Evolutionary conservation across 148 eudicot genomes (phyloP).

Genomic region (Linanthus parryae): DNA sequence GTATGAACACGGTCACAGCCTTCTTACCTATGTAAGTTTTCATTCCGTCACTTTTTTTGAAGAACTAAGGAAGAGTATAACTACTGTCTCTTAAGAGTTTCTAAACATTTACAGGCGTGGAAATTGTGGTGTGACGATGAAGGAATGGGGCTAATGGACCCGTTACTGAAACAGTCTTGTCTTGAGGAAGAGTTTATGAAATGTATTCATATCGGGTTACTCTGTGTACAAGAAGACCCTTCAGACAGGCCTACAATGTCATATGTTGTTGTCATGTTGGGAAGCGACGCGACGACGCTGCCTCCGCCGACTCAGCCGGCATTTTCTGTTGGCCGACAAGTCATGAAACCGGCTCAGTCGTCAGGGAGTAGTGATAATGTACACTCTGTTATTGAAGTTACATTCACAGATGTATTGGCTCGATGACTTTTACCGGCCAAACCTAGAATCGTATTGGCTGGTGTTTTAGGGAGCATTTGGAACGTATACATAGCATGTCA

Average conservation of each 20-base stretch:
- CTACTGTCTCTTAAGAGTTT: too few species aligned
- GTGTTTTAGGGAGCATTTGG: too few species aligned
- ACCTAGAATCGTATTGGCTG: too few species aligned
- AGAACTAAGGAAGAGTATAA: too few species aligned
- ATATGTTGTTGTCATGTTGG: constrained; percentile 5
- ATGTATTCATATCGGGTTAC: constrained; percentile 15
- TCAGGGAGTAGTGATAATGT: too few species aligned
- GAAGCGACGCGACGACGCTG: neutral
- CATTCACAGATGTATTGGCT: too few species aligned
- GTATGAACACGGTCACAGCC: neutral
- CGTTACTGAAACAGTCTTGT: neutral
- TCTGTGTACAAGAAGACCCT: constrained; percentile 8
- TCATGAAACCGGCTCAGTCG: too few species aligned
- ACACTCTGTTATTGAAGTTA: too few species aligned
- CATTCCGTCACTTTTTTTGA: too few species aligned
- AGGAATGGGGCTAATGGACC: constrained; percentile 14
- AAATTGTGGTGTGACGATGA: constrained; percentile 15
- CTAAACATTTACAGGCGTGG: too few species aligned
- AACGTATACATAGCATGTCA: too few species aligned
- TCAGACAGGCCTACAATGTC: constrained; percentile 13
- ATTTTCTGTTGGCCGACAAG: neutral
- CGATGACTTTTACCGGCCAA: too few species aligned
- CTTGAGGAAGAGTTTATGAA: constrained; percentile 6
- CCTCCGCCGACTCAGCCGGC: neutral
- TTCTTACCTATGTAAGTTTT: constrained; percentile 6